Base-by-base conservation (phyloP, 2,329 filamentous ascomycete genomes). In the Colletotrichum sp. region DNA sequence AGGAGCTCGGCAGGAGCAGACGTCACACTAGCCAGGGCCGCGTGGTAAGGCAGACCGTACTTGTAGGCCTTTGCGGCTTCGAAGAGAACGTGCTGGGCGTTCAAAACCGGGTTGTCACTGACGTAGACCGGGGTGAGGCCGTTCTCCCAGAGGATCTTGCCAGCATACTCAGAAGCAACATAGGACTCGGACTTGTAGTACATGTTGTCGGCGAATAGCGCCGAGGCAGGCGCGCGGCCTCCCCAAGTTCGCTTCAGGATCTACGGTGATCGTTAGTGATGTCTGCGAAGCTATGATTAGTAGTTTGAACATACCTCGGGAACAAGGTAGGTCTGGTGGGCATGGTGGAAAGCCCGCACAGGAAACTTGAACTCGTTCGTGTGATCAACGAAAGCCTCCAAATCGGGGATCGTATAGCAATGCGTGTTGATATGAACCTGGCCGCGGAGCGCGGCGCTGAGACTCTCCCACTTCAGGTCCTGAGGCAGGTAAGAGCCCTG, bases 181-280 rank as follows among this genome's bases (percentile, higher is more conserved):
- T 93, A 93, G 0, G 92, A 86, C 83, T 95, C 93, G 2, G 90
- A 87, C 83, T 95, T 94, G 88, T 94, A 95, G 82, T 90, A 93
- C 91, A 94, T 94, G 81, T 92, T 93, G 80, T 94, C 92, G 12
- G 93, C 92, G 79, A 95, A 95, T 5, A 94, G 85, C n/a, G 90
- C 93, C 18, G 87, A 89, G 5, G 88, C 90, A n/a, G 89, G 90
- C 18, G 89, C 82, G 1, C 87, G 86, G 15, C 86, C 88, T 16
- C 90, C 90, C 84, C 87, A 92, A 1, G 89, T 88, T 65, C 90
- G 87, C 79, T 91, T 91, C 5, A 92, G 85, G 30, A 92, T 89
- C 87, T 88, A 32, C 5, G 15, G 6, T 0, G 12, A 2, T 3
- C 6, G 32, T 80, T 77, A 80, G 77, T 18, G 34, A 30, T 16